phyloP scores from a whole-genome alignment of 2,329 filamentous ascomycete genomes.

The Corinectria fuckeliana region DNA sequence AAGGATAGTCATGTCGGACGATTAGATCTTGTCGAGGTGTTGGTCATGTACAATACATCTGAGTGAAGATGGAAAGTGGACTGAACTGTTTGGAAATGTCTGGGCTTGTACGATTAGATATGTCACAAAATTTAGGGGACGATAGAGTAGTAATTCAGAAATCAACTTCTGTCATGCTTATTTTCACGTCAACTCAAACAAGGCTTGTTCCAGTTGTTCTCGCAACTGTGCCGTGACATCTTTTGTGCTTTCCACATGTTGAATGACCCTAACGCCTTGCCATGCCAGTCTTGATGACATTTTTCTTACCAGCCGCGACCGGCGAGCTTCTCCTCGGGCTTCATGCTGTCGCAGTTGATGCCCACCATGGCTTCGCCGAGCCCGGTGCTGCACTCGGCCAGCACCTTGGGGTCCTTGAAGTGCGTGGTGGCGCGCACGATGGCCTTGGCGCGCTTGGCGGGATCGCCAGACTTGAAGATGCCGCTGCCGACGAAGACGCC shows the following conservation, averaged over 20 bases:
- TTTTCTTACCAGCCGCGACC: conserved; percentile 80
- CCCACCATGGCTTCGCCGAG: conserved; percentile 99
- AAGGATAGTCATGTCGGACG: too few species aligned
- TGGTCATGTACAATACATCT: too few species aligned
- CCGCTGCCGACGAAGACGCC: conserved; percentile 96
- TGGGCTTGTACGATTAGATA: not conserved
- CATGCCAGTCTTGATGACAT: not conserved
- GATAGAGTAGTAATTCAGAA: not conserved
- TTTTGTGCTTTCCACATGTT: not conserved
- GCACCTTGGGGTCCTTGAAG: conserved; percentile 81
- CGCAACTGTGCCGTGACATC: not conserved
- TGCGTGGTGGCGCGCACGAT: conserved; percentile 96
- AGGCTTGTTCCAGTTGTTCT: too few species aligned
- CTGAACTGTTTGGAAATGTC: too few species aligned
- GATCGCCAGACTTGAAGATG: conserved; percentile 96
- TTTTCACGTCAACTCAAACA: not conserved
- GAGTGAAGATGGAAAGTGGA: too few species aligned
- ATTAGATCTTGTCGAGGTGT: too few species aligned
- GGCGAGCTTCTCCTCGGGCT: conserved; percentile 80
- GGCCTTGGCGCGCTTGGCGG: conserved; percentile 86
- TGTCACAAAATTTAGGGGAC: not conserved
- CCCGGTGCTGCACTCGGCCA: conserved; percentile 86
- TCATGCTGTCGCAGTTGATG: conserved; percentile 83
- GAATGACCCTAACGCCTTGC: not conserved
- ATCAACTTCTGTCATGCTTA: not conserved